Conservation (phyloP, 2,329 filamentous ascomycete genomes). For the Epichloe sp. region DNA sequence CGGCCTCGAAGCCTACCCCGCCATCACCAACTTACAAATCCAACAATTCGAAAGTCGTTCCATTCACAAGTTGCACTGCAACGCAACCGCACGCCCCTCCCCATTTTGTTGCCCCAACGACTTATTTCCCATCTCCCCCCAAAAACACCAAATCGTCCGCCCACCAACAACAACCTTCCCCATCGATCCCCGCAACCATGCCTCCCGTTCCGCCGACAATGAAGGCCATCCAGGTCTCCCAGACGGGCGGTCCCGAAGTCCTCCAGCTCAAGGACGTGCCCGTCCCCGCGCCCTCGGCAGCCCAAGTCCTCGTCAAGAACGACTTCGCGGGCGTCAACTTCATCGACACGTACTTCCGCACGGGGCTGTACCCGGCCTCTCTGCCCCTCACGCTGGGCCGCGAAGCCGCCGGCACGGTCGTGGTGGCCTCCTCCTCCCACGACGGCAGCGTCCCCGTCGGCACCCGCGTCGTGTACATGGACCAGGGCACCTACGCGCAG, state of each 20-base stretch:
- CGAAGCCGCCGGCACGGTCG: constrained; percentile 62
- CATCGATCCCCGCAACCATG: constrained; percentile 31
- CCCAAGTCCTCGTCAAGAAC: constrained; percentile 70
- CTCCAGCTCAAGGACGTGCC: constrained; percentile 57
- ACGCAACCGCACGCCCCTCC: not conserved
- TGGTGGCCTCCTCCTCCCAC: constrained; percentile 49
- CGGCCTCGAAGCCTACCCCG: too few species aligned
- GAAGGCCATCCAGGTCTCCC: constrained; percentile 53
- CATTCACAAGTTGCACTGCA: not conserved
- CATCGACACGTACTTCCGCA: constrained; percentile 86
- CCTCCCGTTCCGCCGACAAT: constrained; percentile 60
- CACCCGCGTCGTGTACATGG: constrained; percentile 59
- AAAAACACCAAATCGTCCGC: not conserved
- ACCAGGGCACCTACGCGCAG: constrained; percentile 38
- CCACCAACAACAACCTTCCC: not conserved
- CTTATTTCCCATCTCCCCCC: not conserved
- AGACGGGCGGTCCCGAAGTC: constrained; percentile 55
- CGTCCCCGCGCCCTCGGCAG: constrained; percentile 54
- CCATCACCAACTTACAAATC: too few species aligned
- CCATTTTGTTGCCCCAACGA: not conserved
- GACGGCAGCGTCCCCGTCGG: constrained; percentile 48
- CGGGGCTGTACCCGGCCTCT: constrained; percentile 61
- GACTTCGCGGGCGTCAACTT: constrained; percentile 72
- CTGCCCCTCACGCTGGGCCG: constrained; percentile 68
- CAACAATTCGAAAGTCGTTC: too few species aligned